Conservation (phyloP, 495 filamentous ascomycete species). For the Amphirosellinia nigrospora region DNA sequence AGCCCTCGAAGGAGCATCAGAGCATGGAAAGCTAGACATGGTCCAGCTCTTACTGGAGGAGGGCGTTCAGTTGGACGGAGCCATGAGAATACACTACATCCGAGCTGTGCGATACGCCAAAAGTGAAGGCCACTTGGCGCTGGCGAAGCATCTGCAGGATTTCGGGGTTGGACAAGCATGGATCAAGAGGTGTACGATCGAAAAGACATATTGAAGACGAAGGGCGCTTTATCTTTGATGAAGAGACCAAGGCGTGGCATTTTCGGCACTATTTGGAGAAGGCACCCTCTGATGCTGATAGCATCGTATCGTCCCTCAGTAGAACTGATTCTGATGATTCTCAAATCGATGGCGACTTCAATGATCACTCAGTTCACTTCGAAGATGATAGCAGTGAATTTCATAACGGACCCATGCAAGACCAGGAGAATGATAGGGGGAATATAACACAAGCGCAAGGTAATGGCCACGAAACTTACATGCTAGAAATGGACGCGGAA, state of each 20-base stretch:
- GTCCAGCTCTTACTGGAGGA: background rate
- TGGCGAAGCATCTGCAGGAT: conserved; percentile 1
- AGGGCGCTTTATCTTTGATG: conserved; percentile 1
- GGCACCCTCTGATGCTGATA: background rate
- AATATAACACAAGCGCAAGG: background rate
- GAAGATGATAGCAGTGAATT: background rate
- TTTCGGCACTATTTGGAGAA: background rate
- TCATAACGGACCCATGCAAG: background rate
- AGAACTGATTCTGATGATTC: background rate
- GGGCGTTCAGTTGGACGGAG: background rate
- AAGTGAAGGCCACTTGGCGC: background rate
- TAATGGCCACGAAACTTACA: background rate
- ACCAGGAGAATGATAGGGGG: background rate
- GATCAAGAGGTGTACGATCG: conserved; percentile 6
- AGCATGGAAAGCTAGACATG: conserved; percentile 3
- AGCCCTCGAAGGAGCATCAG: conserved; percentile 5
- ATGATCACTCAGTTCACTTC: background rate
- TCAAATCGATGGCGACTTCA: background rate
- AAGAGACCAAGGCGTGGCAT: background rate
- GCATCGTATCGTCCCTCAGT: background rate
- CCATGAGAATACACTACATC: background rate
- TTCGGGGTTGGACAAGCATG: background rate
- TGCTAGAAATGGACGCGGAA: background rate
- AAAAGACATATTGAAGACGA: background rate
- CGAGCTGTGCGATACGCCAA: background rate